Conservation (phyloP, 306 rosid species). For the Rosa lucieae region DNA sequence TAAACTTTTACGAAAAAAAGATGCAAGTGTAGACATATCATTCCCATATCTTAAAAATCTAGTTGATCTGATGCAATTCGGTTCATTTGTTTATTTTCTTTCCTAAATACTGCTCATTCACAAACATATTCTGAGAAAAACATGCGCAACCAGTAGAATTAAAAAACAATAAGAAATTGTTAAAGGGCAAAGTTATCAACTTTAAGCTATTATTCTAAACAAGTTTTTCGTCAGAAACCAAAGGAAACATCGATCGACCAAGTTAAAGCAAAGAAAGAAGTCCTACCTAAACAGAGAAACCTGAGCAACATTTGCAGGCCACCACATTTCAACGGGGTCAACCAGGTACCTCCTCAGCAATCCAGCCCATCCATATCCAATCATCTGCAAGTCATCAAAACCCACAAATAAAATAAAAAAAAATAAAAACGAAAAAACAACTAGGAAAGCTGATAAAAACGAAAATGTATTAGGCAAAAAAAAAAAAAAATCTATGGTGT, state of each 20-base stretch:
- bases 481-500: neutral
- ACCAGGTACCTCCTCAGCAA: constrained; percentile 88
- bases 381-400: constrained; percentile 46
- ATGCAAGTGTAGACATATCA: neutral
- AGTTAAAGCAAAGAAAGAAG: constrained; percentile 13
- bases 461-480: neutral
- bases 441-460: neutral
- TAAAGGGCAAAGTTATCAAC: neutral
- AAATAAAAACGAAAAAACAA: neutral
- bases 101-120: neutral
- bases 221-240: constrained; percentile 1
- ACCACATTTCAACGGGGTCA: constrained; percentile 99
- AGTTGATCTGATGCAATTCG: constrained; percentile 1
- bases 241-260: constrained; percentile 10
- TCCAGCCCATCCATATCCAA: constrained; percentile 99
- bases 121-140: neutral
- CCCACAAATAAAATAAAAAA: neutral
- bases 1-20: constrained; percentile 7
- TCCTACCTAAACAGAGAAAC: constrained; percentile 91
- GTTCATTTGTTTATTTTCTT: neutral
- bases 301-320: constrained; percentile 99
- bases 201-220: neutral
- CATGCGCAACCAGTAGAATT: neutral
- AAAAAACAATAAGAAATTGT: neutral
- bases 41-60: neutral